Evolutionary conservation across 805 yeast genomes (phyloP), one percentile per base, ranked within the genome.

Genomic region (Schwanniomyces polymorphus): DNA sequence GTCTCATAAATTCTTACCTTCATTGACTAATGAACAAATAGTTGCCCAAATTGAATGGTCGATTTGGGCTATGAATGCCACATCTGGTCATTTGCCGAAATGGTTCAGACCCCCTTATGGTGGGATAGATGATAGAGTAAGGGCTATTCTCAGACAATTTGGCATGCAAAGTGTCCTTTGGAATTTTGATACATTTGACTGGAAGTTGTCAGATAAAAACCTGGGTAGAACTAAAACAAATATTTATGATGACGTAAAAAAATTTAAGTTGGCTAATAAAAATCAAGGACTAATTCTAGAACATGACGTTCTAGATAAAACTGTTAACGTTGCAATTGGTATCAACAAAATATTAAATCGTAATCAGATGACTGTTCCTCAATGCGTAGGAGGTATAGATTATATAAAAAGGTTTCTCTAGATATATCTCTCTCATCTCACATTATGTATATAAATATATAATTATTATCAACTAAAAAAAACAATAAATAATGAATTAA

Each of bases 31-130:
- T 61, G 92, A 90, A 65, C 80, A 88, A 51, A 82, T 92, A 16
- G 82, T 87, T 46, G 96, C 97, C 0, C 96, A 92, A 63, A 68
- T 92, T 33, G 85, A 91, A 65, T 92, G 99, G 99, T 84, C 95
- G 1, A 82, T 90, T 27, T 92, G 97, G 97, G 97, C 97, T 5
- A 88, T 91, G 91, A 91, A 92, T 69, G 97, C 97, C 1, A 91
- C 97, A 0, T 88, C 89, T 0, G 75, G 84, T 25, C 91, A 91
- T 58, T 62, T 88, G 8, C 99, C 99, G 6, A 86, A 85, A 59
- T 92, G 92, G 88, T 92, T 88, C 64, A 79, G 99, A 55, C 99
- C 99, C 0, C 99, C 99, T 0, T 92, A 89, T 61, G 99, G 98
- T 0, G 97, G 96, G 0, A 76, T 89, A 28, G 99, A 92, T 68